Evolutionary conservation across 495 filamentous ascomycete genomes (phyloP).

Genomic region (Tetracladium marchalianum): DNA sequence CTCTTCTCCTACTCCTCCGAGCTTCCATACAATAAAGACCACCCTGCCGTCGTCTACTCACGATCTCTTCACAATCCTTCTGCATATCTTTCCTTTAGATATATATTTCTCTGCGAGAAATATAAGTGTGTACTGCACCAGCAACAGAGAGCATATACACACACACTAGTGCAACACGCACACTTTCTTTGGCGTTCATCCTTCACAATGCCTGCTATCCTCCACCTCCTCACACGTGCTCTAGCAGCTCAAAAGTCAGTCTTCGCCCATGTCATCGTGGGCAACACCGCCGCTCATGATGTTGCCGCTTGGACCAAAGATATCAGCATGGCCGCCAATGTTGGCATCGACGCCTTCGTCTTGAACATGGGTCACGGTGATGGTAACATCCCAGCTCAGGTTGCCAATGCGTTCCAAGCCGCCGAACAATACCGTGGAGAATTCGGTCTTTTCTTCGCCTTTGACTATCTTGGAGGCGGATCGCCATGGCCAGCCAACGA

Average conservation of each 20-base stretch:
- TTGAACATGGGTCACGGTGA: conserved; percentile 39
- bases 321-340: conserved; percentile 42
- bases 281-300: conserved; percentile 14
- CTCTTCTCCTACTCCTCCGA: too few species aligned
- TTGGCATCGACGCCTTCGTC: conserved; percentile 51
- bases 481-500: conserved; percentile 32
- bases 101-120: too few species aligned
- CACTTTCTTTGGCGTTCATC: too few species aligned
- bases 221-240: too few species aligned
- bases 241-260: conserved; percentile 12
- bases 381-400: conserved; percentile 11
- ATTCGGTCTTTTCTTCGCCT: background rate
- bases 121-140: too few species aligned
- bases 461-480: conserved; percentile 4
- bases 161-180: too few species aligned
- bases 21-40: too few species aligned
- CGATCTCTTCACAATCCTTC: too few species aligned
- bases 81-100: too few species aligned
- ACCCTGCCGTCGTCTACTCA: too few species aligned
- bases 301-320: conserved; percentile 26
- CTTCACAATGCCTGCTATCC: too few species aligned
- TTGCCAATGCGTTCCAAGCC: conserved; percentile 10
- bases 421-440: conserved; percentile 1
- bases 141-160: too few species aligned
- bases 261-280: conserved; percentile 17